Base-by-base conservation (phyloP, 164 flowering plant genomes). In the Kalanchoe fedtschenkoi region DNA sequence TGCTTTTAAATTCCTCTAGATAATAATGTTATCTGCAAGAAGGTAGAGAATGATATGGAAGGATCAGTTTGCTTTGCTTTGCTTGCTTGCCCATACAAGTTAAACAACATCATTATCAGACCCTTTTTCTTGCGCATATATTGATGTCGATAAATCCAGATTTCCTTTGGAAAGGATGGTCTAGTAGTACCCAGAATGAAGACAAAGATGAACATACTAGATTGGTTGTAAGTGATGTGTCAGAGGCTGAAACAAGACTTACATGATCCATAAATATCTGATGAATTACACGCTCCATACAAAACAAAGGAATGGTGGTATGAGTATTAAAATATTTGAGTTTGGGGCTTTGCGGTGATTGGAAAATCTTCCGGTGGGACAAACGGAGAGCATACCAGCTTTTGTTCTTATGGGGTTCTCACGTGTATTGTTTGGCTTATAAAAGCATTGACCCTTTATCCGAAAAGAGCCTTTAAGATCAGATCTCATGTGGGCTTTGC, bases 21-120 rank as follows among this genome's bases (percentile, higher is more conserved):
- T 47, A 51, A 51, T 51, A 51, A 51, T 51, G 14, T 51, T 51
- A 51, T 51, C 56, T 51, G 56, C 30, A 51, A 47, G n/a, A n/a
- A n/a, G 56, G 56, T 26, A 51, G 56, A 51, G 17, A 51, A 17
- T 8, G 56, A 51, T 32, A 51, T 15, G 32, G 56, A 51, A 51
- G 56, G 56, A 51, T 51, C 16, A 51, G 56, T 51, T 51, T 51
- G 0, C 17, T 17, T 24, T 26, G 56, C 13, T n/a, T n/a, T n/a
- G n/a, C n/a, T n/a, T n/a, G n/a, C 16, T 26, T 51, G 9, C 56
- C 28, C 28, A 15, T 17, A 51, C 16, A 51, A n/a, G n/a, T n/a
- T n/a, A n/a, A 51, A 51, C 32, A 51, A 51, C 32, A 51, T 51
- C 56, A 51, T 51, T 30, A 51, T 51, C 56, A 26, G 24, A 51